Conservation (phyloP, 108 stramenopile species). For the Cyclotella cryptica region DNA sequence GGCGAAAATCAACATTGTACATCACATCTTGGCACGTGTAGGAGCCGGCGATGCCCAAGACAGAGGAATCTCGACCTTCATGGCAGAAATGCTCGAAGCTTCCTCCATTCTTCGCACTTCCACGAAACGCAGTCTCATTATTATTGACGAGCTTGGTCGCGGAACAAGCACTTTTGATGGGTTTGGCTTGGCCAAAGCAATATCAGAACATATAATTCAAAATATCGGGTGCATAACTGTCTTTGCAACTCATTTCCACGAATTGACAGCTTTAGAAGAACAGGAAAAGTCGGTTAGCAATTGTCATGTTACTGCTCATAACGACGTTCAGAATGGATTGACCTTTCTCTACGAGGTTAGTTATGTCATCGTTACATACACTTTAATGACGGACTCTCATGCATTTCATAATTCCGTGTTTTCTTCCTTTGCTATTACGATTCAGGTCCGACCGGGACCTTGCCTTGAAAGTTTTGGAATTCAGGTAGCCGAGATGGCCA, state of each 20-base stretch:
- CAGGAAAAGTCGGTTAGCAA: slow-evolving; percentile 73
- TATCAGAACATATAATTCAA: slow-evolving; percentile 90
- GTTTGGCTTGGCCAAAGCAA: slow-evolving; percentile 96
- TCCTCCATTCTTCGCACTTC: slow-evolving; percentile 89
- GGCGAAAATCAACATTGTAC: slow-evolving; percentile 91
- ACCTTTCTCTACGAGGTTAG: slow-evolving; percentile 82
- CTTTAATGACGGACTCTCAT: too few species aligned
- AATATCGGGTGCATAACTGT: slow-evolving; percentile 86
- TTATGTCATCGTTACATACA: too few species aligned
- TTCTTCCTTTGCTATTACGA: background rate
- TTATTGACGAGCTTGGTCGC: slow-evolving; percentile 99
- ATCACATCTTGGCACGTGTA: slow-evolving; percentile 92
- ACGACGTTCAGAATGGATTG: slow-evolving; percentile 65
- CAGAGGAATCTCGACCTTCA: slow-evolving; percentile 96
- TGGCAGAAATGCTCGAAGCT: slow-evolving; percentile 99
- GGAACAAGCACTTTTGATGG: slow-evolving; percentile 98
- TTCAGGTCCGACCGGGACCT: slow-evolving; percentile 85
- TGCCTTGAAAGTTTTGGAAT: slow-evolving; percentile 97
- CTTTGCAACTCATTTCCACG: slow-evolving; percentile 99
- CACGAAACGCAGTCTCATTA: slow-evolving; percentile 90
- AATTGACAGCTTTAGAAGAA: slow-evolving; percentile 86
- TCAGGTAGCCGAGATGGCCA: slow-evolving; percentile 95
- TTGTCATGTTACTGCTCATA: slow-evolving; percentile 91
- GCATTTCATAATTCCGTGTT: slow-evolving; percentile 8
- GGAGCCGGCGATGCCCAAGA: slow-evolving; percentile 97